These are phyloP conservation scores for Globisporangium megalacanthum DNA, from an alignment of 352 stramenopile genomes.

Conservation along the genomic window DNA sequence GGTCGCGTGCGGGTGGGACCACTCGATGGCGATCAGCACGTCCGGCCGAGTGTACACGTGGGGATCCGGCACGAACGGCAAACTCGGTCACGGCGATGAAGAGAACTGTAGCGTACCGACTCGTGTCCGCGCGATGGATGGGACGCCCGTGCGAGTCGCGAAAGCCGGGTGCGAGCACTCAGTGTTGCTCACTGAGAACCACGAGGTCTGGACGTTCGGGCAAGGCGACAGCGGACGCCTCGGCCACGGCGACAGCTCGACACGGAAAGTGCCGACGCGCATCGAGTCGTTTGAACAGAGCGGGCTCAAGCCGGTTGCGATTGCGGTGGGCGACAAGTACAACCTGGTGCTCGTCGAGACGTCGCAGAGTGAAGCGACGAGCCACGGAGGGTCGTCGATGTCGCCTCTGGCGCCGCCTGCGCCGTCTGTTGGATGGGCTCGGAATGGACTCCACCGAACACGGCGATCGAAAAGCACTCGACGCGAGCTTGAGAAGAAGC, in stretches of 20 bases:
- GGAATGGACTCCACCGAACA: background rate
- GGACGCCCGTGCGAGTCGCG: slow-evolving; percentile 52
- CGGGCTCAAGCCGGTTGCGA: slow-evolving; percentile 52
- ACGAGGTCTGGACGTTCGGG: slow-evolving; percentile 76
- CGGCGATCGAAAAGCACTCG: slow-evolving; percentile 1
- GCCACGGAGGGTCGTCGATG: background rate
- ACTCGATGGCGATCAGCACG: slow-evolving; percentile 67
- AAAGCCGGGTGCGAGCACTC: slow-evolving; percentile 83
- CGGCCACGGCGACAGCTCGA: slow-evolving; percentile 63
- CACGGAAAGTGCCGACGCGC: slow-evolving; percentile 48
- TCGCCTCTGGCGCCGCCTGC: background rate
- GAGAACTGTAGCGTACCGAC: slow-evolving; percentile 66
- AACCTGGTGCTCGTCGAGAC: slow-evolving; percentile 72
- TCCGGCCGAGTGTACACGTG: slow-evolving; percentile 66
- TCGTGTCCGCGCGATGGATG: slow-evolving; percentile 34
- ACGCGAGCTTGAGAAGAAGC: slow-evolving; percentile 8
- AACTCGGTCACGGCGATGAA: slow-evolving; percentile 80
- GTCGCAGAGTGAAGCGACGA: background rate
- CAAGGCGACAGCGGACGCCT: slow-evolving; percentile 78
- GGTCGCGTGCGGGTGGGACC: slow-evolving; percentile 77
- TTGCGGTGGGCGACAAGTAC: slow-evolving; percentile 85
- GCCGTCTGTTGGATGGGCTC: background rate
- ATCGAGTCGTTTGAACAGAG: slow-evolving; percentile 51
- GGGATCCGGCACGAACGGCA: slow-evolving; percentile 76
- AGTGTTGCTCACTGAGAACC: slow-evolving; percentile 42